These are phyloP conservation scores for Dryas alaskensis DNA, from an alignment of 306 rosid species.

Conservation along the genomic window DNA sequence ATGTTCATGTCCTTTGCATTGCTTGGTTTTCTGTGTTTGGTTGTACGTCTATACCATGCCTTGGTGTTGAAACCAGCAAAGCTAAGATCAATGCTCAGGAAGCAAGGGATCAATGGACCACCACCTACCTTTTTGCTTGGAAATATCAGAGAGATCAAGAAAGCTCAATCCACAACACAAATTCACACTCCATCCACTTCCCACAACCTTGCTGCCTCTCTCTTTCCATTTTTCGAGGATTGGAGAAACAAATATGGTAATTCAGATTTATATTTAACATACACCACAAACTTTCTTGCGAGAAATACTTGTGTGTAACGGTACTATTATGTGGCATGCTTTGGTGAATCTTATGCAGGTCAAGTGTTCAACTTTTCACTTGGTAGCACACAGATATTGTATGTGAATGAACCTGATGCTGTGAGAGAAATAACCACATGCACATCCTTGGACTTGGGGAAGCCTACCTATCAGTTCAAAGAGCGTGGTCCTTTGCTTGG, in stretches of 20 bases:
- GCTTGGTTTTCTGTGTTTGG: constrained; percentile 6
- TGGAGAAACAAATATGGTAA: constrained; percentile 44
- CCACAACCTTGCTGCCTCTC: constrained; percentile 6
- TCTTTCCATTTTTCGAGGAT: constrained; percentile 35
- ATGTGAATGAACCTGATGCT: constrained; percentile 29
- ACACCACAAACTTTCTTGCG: too few relatives aligned
- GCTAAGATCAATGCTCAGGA: constrained; percentile 29
- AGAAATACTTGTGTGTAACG: too few relatives aligned
- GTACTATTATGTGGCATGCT: too few relatives aligned
- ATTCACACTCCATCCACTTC: not conserved
- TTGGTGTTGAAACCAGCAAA: constrained; percentile 33
- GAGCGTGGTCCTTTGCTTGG: constrained; percentile 44
- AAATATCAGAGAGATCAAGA: constrained; percentile 36
- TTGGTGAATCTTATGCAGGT: constrained; percentile 19
- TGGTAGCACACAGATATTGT: constrained; percentile 40
- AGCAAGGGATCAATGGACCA: constrained; percentile 54
- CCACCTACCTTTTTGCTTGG: constrained; percentile 39
- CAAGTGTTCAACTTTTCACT: constrained; percentile 38
- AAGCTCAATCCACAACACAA: constrained; percentile 1
- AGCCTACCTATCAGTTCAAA: constrained; percentile 32
- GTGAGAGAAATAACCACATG: constrained; percentile 36
- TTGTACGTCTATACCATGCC: constrained; percentile 13
- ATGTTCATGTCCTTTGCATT: constrained; percentile 1
- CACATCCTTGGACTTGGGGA: constrained; percentile 45
- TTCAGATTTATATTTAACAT: too few relatives aligned